Evolutionary conservation across 1,284 basidiomycete species (phyloP).

Genomic region (Boletellus sp.): DNA sequence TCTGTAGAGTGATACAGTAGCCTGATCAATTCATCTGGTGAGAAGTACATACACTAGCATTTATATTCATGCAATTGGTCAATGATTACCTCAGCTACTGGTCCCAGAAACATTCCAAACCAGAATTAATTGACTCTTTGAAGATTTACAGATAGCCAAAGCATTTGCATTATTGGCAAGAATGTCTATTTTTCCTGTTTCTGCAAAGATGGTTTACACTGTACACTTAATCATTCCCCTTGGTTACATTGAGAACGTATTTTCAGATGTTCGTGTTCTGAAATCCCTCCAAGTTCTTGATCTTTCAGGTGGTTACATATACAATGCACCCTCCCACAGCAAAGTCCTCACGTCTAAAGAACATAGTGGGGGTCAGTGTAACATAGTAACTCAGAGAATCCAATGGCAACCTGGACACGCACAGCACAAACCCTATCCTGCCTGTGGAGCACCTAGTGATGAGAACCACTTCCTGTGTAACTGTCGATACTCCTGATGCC

Average conservation of each 20-base stretch:
- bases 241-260: conserved; percentile 51
- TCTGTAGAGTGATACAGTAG: no score
- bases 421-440: conserved; percentile 68
- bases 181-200: conserved; percentile 56
- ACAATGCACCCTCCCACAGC: conserved; percentile 55
- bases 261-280: conserved; percentile 39
- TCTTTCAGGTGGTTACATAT: conserved; percentile 60
- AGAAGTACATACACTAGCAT: no score
- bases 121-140: background rate
- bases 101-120: conserved; percentile 37
- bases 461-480: conserved; percentile 60
- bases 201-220: conserved; percentile 42
- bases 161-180: conserved; percentile 67
- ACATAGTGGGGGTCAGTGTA: background rate
- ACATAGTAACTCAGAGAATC: no score
- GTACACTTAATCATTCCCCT: conserved; percentile 46
- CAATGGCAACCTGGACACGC: conserved; percentile 26
- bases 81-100: conserved; percentile 58
- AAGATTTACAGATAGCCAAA: conserved; percentile 36
- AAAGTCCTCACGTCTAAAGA: conserved; percentile 54
- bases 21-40: no score
- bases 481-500: no score
- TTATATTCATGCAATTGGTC: no score
- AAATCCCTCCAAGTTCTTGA: conserved; percentile 52
- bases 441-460: conserved; percentile 69